phyloP scores from a whole-genome alignment of 192 early-diverging fungal genomes.

The Umbelopsis vinacea region DNA sequence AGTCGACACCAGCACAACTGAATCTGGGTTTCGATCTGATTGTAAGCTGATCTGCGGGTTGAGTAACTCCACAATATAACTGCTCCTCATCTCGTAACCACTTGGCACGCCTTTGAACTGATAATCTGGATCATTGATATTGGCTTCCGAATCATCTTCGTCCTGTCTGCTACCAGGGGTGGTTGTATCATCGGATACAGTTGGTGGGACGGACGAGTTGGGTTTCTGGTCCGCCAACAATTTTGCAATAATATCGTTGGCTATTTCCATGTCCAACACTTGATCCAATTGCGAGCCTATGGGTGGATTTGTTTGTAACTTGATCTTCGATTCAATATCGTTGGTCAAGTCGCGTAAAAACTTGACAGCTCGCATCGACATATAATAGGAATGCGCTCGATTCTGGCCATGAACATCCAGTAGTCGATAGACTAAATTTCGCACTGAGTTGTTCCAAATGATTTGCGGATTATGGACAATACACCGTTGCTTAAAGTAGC shows the following conservation, averaged over 20 bases:
- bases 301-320: neutral
- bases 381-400: constrained; percentile 77
- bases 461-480: constrained; percentile 85
- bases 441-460: constrained; percentile 84
- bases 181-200: constrained; percentile 44
- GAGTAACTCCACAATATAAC: constrained; percentile 64
- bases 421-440: constrained; percentile 81
- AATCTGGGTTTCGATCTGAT: constrained; percentile 50
- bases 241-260: constrained; percentile 34
- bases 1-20: constrained; percentile 59
- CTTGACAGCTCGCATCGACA: constrained; percentile 80
- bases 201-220: constrained; percentile 43
- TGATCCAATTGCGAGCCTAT: constrained; percentile 38
- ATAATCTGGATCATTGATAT: constrained; percentile 47
- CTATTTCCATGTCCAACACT: constrained; percentile 27
- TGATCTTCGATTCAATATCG: constrained; percentile 18
- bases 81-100: constrained; percentile 57
- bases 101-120: constrained; percentile 56
- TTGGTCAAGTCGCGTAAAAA: constrained; percentile 72
- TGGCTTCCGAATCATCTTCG: constrained; percentile 20
- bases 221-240: constrained; percentile 49
- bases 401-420: constrained; percentile 71
- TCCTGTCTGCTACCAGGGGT: neutral
- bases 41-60: constrained; percentile 79
- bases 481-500: constrained; percentile 71